Conservation (phyloP, 1,139 yeast species). For the Scheffersomyces illinoinensis region DNA sequence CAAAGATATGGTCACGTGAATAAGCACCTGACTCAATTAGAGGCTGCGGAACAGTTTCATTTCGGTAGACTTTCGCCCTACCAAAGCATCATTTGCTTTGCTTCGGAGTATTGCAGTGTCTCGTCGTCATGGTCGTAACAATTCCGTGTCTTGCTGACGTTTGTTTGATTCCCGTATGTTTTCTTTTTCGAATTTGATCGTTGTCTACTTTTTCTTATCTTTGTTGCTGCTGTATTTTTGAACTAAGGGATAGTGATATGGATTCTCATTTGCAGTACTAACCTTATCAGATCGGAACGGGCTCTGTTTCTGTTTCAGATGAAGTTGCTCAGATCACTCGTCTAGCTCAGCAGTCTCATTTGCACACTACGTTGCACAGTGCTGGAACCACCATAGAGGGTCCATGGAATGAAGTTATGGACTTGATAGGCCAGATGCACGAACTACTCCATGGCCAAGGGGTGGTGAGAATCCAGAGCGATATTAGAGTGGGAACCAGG, state of each 20-base stretch:
- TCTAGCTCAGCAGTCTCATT: conserved; percentile 57
- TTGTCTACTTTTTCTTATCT: not conserved
- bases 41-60: not conserved
- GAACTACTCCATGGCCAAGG: conserved; percentile 68
- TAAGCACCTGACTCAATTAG: not conserved
- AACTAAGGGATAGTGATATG: not conserved
- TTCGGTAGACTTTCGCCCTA: not conserved
- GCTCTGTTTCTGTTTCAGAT: conserved; percentile 73
- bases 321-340: conserved; percentile 72
- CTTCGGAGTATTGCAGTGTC: not conserved
- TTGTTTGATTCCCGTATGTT: conserved; percentile 71
- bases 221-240: not conserved
- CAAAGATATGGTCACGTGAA: not conserved
- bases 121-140: conserved; percentile 33
- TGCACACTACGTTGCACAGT: conserved; percentile 73
- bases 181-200: not conserved
- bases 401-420: conserved; percentile 88
- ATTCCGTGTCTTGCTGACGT: conserved; percentile 78
- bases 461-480: conserved; percentile 76
- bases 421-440: conserved; percentile 76
- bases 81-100: not conserved
- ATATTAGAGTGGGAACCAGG: conserved; percentile 82
- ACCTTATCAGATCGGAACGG: conserved; percentile 67
- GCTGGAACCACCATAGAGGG: conserved; percentile 93
- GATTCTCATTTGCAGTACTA: conserved; percentile 3